A percentile compares a stretch with the other conserved stretches of the same genome.
Conservation (phyloP, 345 rosid genomes). For the Rhodamnia argentea region DNA sequence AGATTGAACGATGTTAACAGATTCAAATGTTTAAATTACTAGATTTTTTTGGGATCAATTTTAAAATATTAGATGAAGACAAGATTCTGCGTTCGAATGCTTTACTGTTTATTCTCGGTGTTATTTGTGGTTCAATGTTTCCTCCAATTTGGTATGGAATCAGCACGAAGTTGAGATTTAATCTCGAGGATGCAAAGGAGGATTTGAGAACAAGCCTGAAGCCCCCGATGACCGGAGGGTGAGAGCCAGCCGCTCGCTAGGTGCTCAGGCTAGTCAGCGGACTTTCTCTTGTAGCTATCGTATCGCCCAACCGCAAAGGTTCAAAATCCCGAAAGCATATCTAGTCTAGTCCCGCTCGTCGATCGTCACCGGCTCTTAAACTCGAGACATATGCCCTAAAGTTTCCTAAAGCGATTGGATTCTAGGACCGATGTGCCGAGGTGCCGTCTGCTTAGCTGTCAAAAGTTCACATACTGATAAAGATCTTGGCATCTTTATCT, state of each 20-base stretch:
- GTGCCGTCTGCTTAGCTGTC: neutral
- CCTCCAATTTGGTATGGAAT: neutral
- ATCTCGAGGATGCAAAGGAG: neutral
- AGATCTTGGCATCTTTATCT: neutral
- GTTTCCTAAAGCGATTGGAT: neutral
- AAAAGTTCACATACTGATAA: neutral
- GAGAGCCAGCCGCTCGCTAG: neutral
- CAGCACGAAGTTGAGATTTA: neutral
- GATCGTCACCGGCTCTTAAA: too few species aligned
- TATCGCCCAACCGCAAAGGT: too few species aligned
- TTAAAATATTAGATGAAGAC: neutral
- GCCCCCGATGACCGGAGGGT: neutral
- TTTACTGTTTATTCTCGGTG: neutral
- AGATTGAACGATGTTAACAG: accelerated
- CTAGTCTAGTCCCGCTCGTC: too few species aligned
- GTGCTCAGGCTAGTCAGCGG: neutral
- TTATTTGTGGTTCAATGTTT: neutral
- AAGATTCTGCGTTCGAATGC: neutral
- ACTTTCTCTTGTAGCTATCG: neutral
- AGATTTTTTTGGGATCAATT: too few species aligned
- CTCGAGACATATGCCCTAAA: too few species aligned
- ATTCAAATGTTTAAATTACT: neutral
- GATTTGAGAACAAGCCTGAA: neutral
- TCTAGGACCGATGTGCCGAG: neutral
- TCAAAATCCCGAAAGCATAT: too few species aligned